These are phyloP conservation scores for Umbelopsis isabellina DNA, from an alignment of 192 early-diverging fungal species.

Conservation along the genomic window DNA sequence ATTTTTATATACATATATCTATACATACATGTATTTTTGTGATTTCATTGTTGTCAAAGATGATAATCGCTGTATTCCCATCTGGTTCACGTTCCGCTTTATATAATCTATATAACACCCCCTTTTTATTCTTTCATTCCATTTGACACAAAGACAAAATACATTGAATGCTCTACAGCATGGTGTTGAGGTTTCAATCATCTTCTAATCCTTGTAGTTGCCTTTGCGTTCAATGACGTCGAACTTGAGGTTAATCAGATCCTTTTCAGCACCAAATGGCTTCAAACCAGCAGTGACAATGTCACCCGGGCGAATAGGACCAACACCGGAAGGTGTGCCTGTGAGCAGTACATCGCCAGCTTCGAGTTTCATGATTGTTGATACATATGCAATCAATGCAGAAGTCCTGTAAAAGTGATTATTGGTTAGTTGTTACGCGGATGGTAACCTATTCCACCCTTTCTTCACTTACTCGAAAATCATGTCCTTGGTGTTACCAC, in stretches of 20 bases:
- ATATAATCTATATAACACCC: too few species aligned
- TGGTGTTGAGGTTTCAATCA: too few species aligned
- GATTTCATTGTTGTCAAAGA: too few species aligned
- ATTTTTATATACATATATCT: background rate
- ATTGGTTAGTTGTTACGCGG: too few species aligned
- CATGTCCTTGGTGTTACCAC: slow-evolving; percentile 91
- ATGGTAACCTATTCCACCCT: background rate
- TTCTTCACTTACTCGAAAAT: slow-evolving; percentile 73
- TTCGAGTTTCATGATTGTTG: slow-evolving; percentile 87
- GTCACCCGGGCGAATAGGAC: slow-evolving; percentile 79
- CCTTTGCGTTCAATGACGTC: slow-evolving; percentile 34
- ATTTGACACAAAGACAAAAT: too few species aligned
- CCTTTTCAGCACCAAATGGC: slow-evolving; percentile 11
- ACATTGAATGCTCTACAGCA: too few species aligned
- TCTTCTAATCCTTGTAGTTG: slow-evolving; percentile 1
- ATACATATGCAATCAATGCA: slow-evolving; percentile 77
- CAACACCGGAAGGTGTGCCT: slow-evolving; percentile 91
- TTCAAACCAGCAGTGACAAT: slow-evolving; percentile 67
- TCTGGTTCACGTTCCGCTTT: too few species aligned
- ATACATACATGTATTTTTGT: background rate
- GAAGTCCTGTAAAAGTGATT: slow-evolving; percentile 59
- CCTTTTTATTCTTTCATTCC: too few species aligned
- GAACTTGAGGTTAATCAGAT: slow-evolving; percentile 27
- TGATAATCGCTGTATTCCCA: too few species aligned
- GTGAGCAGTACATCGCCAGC: slow-evolving; percentile 91